Percentiles rank a stretch among this genome's conserved stretches.
Conservation (phyloP, 2,329 filamentous ascomycete genomes). For the Albophoma yamanashiensis region DNA sequence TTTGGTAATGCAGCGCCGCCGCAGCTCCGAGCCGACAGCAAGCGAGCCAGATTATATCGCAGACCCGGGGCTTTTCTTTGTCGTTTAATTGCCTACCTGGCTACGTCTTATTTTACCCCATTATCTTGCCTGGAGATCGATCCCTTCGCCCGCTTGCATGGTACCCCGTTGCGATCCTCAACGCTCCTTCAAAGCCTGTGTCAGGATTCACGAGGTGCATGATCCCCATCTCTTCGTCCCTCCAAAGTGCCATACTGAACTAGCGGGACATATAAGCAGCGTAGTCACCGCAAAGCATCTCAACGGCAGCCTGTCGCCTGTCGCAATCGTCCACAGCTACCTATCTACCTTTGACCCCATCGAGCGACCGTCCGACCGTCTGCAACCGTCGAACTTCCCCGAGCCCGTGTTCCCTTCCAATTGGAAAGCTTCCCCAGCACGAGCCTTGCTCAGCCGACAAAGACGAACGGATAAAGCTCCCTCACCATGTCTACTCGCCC, state of each 20-base stretch:
- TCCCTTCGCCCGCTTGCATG: neutral
- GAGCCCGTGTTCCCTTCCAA: neutral
- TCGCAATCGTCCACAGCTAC: neutral
- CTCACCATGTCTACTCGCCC: conserved; percentile 33
- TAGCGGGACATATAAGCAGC: neutral
- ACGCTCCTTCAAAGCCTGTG: neutral
- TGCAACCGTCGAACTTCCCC: neutral
- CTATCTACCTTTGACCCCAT: neutral
- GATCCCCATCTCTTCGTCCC: neutral
- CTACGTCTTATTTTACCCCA: neutral
- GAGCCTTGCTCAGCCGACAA: neutral
- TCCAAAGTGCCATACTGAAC: neutral
- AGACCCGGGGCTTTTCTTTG: neutral
- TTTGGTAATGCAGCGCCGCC: neutral
- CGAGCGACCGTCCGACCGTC: neutral
- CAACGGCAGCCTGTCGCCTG: neutral
- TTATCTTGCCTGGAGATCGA: neutral
- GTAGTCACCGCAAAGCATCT: neutral
- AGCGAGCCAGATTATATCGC: neutral
- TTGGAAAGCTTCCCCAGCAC: neutral
- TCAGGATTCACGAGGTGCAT: neutral
- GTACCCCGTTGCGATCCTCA: neutral
- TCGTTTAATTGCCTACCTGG: neutral
- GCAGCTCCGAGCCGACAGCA: neutral
- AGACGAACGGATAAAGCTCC: too few relatives aligned